phyloP scores from a whole-genome alignment of 352 stramenopile genomes.

The Globisporangium rhizosaccharum region DNA sequence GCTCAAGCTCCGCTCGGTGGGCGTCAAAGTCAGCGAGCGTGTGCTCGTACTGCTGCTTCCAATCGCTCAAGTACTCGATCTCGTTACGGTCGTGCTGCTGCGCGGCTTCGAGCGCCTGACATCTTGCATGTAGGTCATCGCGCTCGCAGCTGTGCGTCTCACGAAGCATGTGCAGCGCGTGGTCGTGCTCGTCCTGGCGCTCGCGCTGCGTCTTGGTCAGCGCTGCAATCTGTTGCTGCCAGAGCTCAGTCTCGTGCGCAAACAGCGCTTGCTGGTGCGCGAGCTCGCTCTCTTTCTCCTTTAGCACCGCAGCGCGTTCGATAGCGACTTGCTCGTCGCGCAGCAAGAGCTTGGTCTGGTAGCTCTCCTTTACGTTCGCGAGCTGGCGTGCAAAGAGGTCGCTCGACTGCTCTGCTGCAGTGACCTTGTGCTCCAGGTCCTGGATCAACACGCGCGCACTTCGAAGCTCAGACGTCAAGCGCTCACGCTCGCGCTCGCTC shows the following conservation, averaged over 20 bases:
- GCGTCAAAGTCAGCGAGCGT: constrained; percentile 10
- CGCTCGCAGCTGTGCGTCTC: neutral
- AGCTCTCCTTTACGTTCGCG: constrained; percentile 37
- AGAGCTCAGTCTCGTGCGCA: constrained; percentile 27
- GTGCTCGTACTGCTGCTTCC: constrained; percentile 18
- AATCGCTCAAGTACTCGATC: constrained; percentile 9
- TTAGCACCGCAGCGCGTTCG: constrained; percentile 23
- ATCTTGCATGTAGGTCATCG: constrained; percentile 12
- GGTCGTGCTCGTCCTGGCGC: constrained; percentile 24
- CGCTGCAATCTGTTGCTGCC: constrained; percentile 39
- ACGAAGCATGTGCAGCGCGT: constrained; percentile 4
- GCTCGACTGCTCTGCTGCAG: constrained; percentile 31
- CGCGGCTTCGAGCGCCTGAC: constrained; percentile 5
- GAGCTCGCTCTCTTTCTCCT: constrained; percentile 30
- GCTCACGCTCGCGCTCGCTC: constrained; percentile 17
- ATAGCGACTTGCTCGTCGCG: constrained; percentile 26
- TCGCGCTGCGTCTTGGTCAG: constrained; percentile 37
- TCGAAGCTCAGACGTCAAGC: constrained; percentile 18
- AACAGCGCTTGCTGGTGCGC: constrained; percentile 28
- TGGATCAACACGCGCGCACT: constrained; percentile 14
- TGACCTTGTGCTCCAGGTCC: constrained; percentile 33
- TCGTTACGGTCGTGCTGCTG: constrained; percentile 10
- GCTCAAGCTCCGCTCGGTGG: neutral
- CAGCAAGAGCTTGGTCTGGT: constrained; percentile 32
- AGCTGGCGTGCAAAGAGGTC: constrained; percentile 35